Conservation (phyloP, 1,284 basidiomycete species). For the Malassezia japonica region DNA sequence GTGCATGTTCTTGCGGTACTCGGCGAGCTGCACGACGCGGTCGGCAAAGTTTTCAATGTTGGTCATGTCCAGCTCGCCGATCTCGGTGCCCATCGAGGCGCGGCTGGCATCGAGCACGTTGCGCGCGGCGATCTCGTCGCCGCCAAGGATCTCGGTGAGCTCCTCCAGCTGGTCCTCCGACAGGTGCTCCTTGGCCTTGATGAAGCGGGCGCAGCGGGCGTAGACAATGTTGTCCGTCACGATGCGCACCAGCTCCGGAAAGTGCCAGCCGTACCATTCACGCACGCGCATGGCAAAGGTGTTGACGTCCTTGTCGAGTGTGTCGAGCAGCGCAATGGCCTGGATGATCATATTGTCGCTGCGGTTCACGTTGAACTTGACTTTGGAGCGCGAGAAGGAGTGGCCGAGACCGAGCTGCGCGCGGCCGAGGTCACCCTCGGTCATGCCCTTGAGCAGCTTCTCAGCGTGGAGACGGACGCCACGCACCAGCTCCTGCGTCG, state of each 20-base stretch:
- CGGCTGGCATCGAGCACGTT: constrained; percentile 89
- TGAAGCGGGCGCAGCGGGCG: constrained; percentile 74
- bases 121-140: constrained; percentile 76
- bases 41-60: constrained; percentile 89
- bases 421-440: constrained; percentile 77
- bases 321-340: constrained; percentile 94
- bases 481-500: constrained; percentile 77
- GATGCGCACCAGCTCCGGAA: constrained; percentile 89
- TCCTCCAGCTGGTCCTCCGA: constrained; percentile 65
- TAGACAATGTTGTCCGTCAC: constrained; percentile 94
- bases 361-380: constrained; percentile 94
- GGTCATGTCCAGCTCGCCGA: constrained; percentile 87
- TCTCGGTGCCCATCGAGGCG: constrained; percentile 87
- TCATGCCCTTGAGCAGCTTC: constrained; percentile 76
- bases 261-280: constrained; percentile 99
- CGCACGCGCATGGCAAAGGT: constrained; percentile 95
- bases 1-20: constrained; percentile 85
- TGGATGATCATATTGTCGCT: constrained; percentile 99
- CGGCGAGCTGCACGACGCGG: constrained; percentile 79
- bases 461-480: constrained; percentile 85
- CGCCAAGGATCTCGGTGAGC: constrained; percentile 71
- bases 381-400: constrained; percentile 93
- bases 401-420: constrained; percentile 87
- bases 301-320: constrained; percentile 99
- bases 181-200: constrained; percentile 67